These are phyloP conservation scores for Herpetospermum pedunculosum DNA, from an alignment of 306 rosid species.

Conservation along the genomic window DNA sequence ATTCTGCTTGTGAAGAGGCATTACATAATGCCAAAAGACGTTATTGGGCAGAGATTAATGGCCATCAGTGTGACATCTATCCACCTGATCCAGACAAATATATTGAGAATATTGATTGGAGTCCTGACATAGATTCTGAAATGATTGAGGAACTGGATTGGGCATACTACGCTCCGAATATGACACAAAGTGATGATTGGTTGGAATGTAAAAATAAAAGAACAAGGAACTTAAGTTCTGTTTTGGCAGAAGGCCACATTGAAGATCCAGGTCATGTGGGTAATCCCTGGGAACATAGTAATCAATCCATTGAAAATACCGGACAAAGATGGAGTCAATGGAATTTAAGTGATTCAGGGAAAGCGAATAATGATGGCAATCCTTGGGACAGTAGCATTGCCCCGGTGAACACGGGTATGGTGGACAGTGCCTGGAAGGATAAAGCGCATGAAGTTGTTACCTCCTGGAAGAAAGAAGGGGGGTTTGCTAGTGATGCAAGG, in stretches of 20 bases:
- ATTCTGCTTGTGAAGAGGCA: constrained; percentile 65
- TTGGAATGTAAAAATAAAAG: constrained; percentile 26
- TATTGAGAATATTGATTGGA: constrained; percentile 61
- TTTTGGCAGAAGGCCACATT: constrained; percentile 13
- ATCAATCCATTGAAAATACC: neutral
- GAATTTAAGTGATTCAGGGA: neutral
- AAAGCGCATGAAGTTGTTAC: neutral
- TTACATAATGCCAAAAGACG: constrained; percentile 55
- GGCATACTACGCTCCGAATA: constrained; percentile 33
- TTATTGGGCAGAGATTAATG: constrained; percentile 57
- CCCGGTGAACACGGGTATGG: constrained; percentile 19
- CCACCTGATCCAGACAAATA: constrained; percentile 47
- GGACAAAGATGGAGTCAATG: constrained; percentile 6
- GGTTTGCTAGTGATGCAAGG: constrained; percentile 10
- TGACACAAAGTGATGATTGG: constrained; percentile 21
- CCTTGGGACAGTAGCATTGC: constrained; percentile 39
- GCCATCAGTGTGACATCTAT: constrained; percentile 24
- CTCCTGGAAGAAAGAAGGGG: constrained; percentile 18
- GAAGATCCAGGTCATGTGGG: constrained; percentile 14
- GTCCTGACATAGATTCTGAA: constrained; percentile 43
- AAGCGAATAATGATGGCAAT: constrained; percentile 11
- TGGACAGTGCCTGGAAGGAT: constrained; percentile 30
- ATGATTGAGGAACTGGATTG: constrained; percentile 51
- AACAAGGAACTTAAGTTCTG: constrained; percentile 21
- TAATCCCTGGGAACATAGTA: constrained; percentile 42